Evolutionary conservation across 768 basidiomycete genomes (phyloP).

Genomic region (Phylloporus arenicola): DNA sequence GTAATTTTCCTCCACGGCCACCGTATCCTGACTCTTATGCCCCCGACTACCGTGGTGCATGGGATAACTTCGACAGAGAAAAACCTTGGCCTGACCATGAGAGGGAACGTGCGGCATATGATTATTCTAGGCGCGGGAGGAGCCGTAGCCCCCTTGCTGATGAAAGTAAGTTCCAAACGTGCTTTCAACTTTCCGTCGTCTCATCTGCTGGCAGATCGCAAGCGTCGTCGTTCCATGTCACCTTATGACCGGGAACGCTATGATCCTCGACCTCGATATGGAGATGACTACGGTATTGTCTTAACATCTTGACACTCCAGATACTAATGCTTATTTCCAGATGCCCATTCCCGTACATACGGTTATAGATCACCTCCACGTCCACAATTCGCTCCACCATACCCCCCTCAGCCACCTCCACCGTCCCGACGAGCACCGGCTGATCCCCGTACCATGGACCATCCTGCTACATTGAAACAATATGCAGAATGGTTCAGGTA

Average conservation of each 20-base stretch:
- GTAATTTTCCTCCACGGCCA: conserved; percentile 48
- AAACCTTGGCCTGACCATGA: conserved; percentile 61
- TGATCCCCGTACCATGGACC: conserved; percentile 78
- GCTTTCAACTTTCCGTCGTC: background rate
- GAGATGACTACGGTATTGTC: conserved; percentile 71
- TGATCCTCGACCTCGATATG: conserved; percentile 77
- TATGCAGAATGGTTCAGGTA: conserved; percentile 87
- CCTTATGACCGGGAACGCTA: conserved; percentile 82
- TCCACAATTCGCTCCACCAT: conserved; percentile 39
- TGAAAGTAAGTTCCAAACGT: conserved; percentile 44
- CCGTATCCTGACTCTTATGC: conserved; percentile 57
- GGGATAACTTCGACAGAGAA: conserved; percentile 71
- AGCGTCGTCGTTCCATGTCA: conserved; percentile 67
- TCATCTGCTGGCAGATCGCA: conserved; percentile 45
- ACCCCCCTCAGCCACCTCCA: conserved; percentile 38
- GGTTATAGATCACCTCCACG: conserved; percentile 64
- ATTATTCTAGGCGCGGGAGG: conserved; percentile 63
- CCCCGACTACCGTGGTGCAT: conserved; percentile 55
- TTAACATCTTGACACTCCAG: background rate
- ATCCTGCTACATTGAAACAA: conserved; percentile 75
- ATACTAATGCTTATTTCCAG: conserved; percentile 31
- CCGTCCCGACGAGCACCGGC: conserved; percentile 60
- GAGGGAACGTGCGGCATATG: conserved; percentile 63
- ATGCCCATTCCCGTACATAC: conserved; percentile 59
- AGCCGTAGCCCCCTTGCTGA: conserved; percentile 74